Evolutionary conservation across 352 stramenopile species (phyloP), one percentile per base, ranked within the genome.

Genomic region (Pythium graminicola): DNA sequence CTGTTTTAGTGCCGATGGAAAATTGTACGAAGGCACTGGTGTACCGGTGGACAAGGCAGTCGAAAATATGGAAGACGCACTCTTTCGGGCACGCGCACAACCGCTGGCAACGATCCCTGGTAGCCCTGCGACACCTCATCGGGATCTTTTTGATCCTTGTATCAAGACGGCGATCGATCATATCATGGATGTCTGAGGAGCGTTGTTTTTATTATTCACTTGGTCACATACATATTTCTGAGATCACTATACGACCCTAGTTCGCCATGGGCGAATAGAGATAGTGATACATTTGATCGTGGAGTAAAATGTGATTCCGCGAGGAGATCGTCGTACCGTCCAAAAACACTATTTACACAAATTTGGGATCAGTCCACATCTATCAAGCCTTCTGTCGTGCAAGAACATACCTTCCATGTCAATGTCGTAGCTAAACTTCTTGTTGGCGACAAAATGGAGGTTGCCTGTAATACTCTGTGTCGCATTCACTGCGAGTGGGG

Each of bases 211-310:
- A 55, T 24, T 40, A 31, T 6, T 5, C 17, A 43, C 36, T 43
- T 16, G 36, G n/a, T 20, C 19, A 43, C 23, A 19, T 19, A 43
- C 23, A 11, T 43, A 17, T 20, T 23, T 31, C 38, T 38, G 5
- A 32, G 1, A 20, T 52, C 11, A 24, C 13, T 1, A 11, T 26
- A 40, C 29, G 13, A 27, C 20, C 10, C 39, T 58, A 67, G 29
- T 53, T 62, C 36, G 44, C 44, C 10, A 62, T 58, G 38, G 73
- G 52, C 27, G 59, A 73, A 58, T 89, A 88, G 42, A 93, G 63
- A 65, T 97, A 97, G 69, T 97, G 90, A 60, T 97, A 97, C 83
- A 97, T 95, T 70, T 98, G 92, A 54, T 98, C 91, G 57, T 98
- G 89, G 32, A 98, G 73, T 10, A 89, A 87, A 42, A 97, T 81